Percentiles rank a stretch among this genome's conserved stretches.
Conservation (phyloP, 345 rosid genomes). For the Conringia planisiliqua region DNA sequence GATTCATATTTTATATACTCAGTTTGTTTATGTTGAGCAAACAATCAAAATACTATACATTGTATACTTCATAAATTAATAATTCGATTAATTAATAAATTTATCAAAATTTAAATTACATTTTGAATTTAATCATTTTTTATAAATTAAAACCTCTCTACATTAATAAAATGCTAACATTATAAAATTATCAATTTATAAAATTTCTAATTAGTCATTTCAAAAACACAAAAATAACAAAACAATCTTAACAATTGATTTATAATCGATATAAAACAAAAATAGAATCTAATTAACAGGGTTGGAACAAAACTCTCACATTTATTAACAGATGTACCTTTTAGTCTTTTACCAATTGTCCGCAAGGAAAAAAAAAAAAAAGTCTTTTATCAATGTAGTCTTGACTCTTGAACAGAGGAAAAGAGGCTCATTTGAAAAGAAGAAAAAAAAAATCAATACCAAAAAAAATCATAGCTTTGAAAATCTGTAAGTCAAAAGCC, state of each 20-base stretch:
- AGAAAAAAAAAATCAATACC: neutral
- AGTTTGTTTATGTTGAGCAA: neutral
- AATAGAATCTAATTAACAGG: neutral
- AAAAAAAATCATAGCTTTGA: neutral
- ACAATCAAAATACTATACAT: too few species aligned
- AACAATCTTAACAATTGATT: neutral
- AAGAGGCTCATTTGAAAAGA: neutral
- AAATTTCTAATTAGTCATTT: too few species aligned
- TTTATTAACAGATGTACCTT: neutral
- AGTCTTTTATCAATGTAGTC: neutral
- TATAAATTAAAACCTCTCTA: too few species aligned
- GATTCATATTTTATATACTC: neutral
- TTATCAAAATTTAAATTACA: too few species aligned
- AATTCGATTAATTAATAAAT: too few species aligned
- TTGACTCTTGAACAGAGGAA: neutral
- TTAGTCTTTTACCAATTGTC: neutral
- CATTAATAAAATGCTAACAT: too few species aligned
- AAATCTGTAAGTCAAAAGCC: conserved; percentile 5
- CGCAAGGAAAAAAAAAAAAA: neutral
- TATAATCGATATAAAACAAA: neutral
- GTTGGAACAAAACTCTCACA: neutral
- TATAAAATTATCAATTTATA: too few species aligned
- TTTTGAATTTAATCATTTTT: too few species aligned
- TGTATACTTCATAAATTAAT: too few species aligned
- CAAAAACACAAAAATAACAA: too few species aligned